These are phyloP conservation scores for Dipteronia sinensis DNA, from an alignment of 345 rosid species.

Conservation along the genomic window DNA sequence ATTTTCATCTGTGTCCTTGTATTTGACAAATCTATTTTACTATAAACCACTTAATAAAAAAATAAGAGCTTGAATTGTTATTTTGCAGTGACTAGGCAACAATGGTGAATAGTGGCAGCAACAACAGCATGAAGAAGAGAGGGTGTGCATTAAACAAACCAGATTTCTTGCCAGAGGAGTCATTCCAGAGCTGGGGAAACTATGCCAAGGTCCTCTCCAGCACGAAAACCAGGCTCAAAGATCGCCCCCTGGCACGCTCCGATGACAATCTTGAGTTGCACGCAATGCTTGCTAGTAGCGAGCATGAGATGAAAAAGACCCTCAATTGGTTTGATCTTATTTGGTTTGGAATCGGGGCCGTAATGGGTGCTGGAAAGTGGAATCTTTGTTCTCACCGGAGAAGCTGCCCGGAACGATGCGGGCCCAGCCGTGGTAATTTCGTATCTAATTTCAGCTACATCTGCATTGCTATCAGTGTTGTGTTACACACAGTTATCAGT, in stretches of 20 bases:
- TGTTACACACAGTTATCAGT: constrained; percentile 60
- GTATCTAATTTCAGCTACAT: constrained; percentile 47
- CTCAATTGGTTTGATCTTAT: constrained; percentile 69
- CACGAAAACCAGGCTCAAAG: constrained; percentile 54
- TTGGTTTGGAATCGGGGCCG: constrained; percentile 67
- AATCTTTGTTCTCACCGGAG: constrained; percentile 67
- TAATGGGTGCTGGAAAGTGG: constrained; percentile 71
- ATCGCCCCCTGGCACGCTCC: constrained; percentile 54
- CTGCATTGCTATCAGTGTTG: constrained; percentile 52
- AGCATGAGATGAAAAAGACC: constrained; percentile 55
- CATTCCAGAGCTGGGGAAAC: constrained; percentile 55
- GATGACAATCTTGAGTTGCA: constrained; percentile 50
- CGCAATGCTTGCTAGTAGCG: constrained; percentile 50
- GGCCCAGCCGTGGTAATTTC: constrained; percentile 61
- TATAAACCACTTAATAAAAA: not conserved
- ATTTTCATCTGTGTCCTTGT: not conserved
- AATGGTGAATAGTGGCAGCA: constrained; percentile 24
- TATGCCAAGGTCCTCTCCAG: constrained; percentile 53
- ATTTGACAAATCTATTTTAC: not conserved
- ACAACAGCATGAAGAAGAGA: constrained; percentile 26
- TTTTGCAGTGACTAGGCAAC: not conserved
- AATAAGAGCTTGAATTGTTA: not conserved
- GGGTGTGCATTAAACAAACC: constrained; percentile 35
- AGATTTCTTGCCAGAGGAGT: constrained; percentile 66
- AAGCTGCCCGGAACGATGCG: constrained; percentile 49